Conservation (phyloP, 2,329 filamentous ascomycete species). For the Aspergillus viridinutans region DNA sequence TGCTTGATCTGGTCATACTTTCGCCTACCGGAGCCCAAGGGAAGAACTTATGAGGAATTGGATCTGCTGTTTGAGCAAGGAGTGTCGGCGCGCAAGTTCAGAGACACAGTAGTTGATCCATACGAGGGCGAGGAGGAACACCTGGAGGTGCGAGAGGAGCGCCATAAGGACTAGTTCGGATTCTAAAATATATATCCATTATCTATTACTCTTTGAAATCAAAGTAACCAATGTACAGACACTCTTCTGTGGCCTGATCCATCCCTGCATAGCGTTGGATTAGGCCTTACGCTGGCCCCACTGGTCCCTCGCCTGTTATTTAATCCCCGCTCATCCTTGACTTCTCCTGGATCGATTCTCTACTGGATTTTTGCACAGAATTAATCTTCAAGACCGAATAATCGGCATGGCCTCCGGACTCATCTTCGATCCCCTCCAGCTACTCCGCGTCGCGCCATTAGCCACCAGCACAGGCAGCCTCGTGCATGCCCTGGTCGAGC, state of each 20-base stretch:
- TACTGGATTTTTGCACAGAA: too few species aligned
- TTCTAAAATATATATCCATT: neutral
- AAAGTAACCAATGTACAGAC: neutral
- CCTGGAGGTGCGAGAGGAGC: conserved; percentile 1
- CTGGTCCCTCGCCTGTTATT: neutral
- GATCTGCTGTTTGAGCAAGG: conserved; percentile 41
- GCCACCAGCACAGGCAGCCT: conserved; percentile 17
- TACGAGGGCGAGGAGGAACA: conserved; percentile 9
- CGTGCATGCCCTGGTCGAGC: conserved; percentile 11
- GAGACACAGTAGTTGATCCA: conserved; percentile 29
- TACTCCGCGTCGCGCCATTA: conserved; percentile 11
- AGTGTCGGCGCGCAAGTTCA: conserved; percentile 39
- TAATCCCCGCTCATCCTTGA: neutral
- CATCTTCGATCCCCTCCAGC: conserved; percentile 13
- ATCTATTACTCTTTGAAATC: neutral
- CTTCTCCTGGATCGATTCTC: neutral
- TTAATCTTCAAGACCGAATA: too few species aligned
- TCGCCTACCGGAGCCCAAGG: conserved; percentile 42
- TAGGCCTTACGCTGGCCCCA: neutral
- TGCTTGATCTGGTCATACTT: conserved; percentile 42
- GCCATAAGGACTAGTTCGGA: neutral
- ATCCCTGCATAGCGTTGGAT: neutral
- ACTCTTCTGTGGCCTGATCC: neutral
- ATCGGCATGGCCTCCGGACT: conserved; percentile 14
- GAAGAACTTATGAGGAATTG: conserved; percentile 40